phyloP scores from a whole-genome alignment of 768 basidiomycete genomes.

The Suillus decipiens region DNA sequence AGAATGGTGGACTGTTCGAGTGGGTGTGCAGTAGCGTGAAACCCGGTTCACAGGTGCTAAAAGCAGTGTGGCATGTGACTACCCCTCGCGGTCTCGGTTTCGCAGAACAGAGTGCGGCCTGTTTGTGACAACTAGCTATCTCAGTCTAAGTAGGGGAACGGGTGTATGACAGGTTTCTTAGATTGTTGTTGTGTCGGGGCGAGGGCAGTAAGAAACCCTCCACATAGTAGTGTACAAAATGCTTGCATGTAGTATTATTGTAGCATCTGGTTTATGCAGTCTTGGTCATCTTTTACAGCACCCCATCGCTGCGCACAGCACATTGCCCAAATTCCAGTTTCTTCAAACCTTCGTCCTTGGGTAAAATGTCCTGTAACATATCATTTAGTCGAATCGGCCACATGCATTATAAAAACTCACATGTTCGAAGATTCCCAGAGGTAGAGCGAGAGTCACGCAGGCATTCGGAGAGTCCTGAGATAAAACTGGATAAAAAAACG shows the following conservation, averaged over 20 bases:
- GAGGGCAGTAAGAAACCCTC: background rate
- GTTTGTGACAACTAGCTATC: background rate
- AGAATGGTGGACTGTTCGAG: conserved; percentile 27
- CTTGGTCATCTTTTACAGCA: conserved; percentile 28
- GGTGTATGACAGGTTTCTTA: background rate
- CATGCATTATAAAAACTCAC: conserved; percentile 37
- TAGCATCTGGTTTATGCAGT: background rate
- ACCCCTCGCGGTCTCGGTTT: conserved; percentile 23
- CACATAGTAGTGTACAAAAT: background rate
- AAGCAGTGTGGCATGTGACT: conserved; percentile 31
- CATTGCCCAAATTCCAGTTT: conserved; percentile 65
- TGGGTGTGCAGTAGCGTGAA: conserved; percentile 29
- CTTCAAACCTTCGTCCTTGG: conserved; percentile 60
- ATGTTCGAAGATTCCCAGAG: conserved; percentile 76
- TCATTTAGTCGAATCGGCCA: background rate
- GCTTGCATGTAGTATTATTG: background rate
- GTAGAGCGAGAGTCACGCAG: conserved; percentile 72
- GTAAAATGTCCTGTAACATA: conserved; percentile 60
- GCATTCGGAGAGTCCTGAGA: conserved; percentile 74
- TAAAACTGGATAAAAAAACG: background rate
- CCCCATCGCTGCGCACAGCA: conserved; percentile 48
- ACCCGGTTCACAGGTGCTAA: conserved; percentile 27
- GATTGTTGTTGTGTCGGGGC: background rate
- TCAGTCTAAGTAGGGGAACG: background rate
- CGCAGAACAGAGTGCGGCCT: conserved; percentile 13